A percentile compares a stretch with the other conserved stretches of the same genome.
phyloP scores from a whole-genome alignment of 208 protist species.

The Trypanosoma lewisi region DNA sequence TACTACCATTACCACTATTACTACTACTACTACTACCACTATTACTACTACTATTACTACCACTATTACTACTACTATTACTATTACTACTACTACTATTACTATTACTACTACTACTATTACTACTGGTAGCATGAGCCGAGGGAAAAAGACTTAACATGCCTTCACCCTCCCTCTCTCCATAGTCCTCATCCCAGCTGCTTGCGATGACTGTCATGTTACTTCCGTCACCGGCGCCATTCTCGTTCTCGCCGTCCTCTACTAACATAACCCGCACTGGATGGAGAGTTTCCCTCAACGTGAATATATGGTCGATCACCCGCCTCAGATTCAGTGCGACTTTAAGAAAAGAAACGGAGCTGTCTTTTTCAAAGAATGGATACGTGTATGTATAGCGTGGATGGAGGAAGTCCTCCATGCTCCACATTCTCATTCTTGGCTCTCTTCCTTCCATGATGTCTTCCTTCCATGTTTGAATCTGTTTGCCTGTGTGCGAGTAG shows the following conservation, averaged over 20 bases:
- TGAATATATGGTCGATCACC: neutral
- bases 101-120: too few species aligned
- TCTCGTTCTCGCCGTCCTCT: neutral
- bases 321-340: conserved; percentile 1
- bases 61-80: too few species aligned
- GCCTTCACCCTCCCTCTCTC: neutral
- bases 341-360: conserved; percentile 8
- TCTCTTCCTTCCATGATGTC: neutral
- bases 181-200: neutral
- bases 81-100: too few species aligned
- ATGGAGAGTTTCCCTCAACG: neutral
- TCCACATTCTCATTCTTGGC: conserved; percentile 2
- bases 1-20: too few species aligned
- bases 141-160: too few species aligned
- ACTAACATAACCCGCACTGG: conserved; percentile 1
- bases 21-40: too few species aligned
- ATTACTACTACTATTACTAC: too few species aligned
- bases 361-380: conserved; percentile 20
- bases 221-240: too few species aligned
- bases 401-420: conserved; percentile 7
- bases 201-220: neutral
- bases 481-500: neutral
- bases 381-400: conserved; percentile 2
- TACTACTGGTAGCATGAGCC: too few species aligned
- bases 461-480: conserved; percentile 2